Evolutionary conservation across 2,329 filamentous ascomycete genomes (phyloP), one percentile per base, ranked within the genome.

Genomic region (Knoxdaviesia capensis): DNA sequence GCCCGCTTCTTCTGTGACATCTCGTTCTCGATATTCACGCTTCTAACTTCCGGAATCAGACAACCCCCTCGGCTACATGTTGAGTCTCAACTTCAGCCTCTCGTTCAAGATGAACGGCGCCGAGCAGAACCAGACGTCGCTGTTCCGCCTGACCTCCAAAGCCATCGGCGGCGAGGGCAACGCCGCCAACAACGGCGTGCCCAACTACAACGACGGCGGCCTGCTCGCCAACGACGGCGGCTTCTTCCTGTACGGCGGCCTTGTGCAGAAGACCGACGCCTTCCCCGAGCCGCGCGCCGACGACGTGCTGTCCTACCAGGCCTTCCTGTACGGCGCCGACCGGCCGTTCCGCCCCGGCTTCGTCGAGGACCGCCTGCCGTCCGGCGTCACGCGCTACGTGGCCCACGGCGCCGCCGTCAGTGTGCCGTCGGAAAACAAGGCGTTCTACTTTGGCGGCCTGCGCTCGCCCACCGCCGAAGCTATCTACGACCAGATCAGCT

Each of bases 391-490:
- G 20, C 63, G 70, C 40, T 81, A 79, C 49, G 50, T 83, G 28
- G 70, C 76, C 0, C 74, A 69, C 47, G 79, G 80, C 11, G 79
- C 69, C 2, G 68, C 66, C 1, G 74, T 66, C 7, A 80, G 63
- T 37, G 74, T 71, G 0, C 77, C 78, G 0, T 81, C 77, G 0
- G 79, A 84, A 54, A 77, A 81, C 47, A 66, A 74, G 48, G 77
- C 75, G 0, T 84, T 74, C 61, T 83, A 83, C 49, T 80, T 84
- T 48, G 71, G 74, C 1, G 80, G 80, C 0, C 58, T 78, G 54
- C 67, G 61, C 9, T 64, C 71, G 0, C 54, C 61, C 0, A 55
- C 56, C 8, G 65, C 59, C 50, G 73, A 71, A 0, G 56, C 62
- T 0, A 66, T 81, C 37, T 64, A 61, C 43, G 51, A 52, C 7